Base-by-base conservation (phyloP, 2,329 filamentous ascomycete genomes). In the Leptographium radiaticola region DNA sequence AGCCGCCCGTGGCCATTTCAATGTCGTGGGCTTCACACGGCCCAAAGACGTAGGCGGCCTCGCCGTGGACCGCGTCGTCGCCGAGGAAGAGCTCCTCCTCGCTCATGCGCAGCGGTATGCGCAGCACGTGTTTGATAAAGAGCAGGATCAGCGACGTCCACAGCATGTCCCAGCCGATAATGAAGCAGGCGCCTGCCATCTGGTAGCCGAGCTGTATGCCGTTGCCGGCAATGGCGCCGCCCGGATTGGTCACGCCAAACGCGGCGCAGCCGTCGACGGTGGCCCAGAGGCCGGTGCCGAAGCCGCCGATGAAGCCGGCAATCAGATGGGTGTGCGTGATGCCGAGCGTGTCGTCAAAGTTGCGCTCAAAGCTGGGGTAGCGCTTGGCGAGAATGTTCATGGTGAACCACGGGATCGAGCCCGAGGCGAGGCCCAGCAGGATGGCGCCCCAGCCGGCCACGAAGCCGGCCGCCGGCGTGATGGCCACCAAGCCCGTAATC, bases 381-480 rank as follows among this genome's bases (percentile, higher is more conserved):
- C 67, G 68, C 59, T 70, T 71, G 52, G 69, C 71, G 8, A 71
- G 58, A 25, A 75, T 63, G 62, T 75, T 75, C 72, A 76, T 74
- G 30, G 67, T 69, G 13, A 74, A 54, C 73, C 72, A 75, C 1
- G 73, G 73, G 18, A 75, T 66, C 13, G 62, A 65, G 13, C 72
- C 73, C 8, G 68, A 70, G 54, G 66, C 70, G 30, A 69, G 56
- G 6, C 74, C 73, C 40, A 75, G 68, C 53, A 72, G 64, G 59
- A 76, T 71, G 15, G 74, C 74, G 40, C 71, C 72, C 74, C 73
- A 76, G 39, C 73, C 73, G 4, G 72, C 70, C 16, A 76, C 70
- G 39, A 75, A 70, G 49, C 74, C 73, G 10, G 74, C 74, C 8
- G 71, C 73, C 0, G 74, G 74, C 7, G 73, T 75, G 58, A 77